Percentiles rank a stretch among this genome's conserved stretches.
These are phyloP conservation scores for Blastobotrys elegans DNA, from an alignment of 1,139 yeast species.

Conservation along the genomic window DNA sequence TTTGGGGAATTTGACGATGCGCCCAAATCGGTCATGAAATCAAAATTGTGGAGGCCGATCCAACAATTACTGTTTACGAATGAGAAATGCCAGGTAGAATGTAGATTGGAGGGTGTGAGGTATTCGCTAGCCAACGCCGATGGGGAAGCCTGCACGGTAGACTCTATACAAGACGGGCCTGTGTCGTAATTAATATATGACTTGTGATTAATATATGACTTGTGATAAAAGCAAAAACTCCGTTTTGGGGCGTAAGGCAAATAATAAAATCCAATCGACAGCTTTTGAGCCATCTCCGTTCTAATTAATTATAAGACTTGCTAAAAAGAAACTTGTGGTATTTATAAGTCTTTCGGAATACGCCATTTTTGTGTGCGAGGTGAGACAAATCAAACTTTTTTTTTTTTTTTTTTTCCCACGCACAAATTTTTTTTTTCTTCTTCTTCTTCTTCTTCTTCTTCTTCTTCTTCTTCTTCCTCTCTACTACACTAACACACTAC, in stretches of 20 bases:
- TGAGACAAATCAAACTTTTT: not conserved
- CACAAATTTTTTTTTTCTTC: not conserved
- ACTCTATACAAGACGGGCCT: constrained; percentile 13
- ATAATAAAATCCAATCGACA: too few species aligned
- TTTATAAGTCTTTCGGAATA: not conserved
- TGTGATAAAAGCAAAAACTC: too few species aligned
- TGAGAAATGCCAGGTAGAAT: constrained; percentile 15
- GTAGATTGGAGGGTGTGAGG: not conserved
- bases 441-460: too few species aligned
- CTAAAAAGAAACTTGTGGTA: too few species aligned
- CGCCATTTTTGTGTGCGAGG: too few species aligned
- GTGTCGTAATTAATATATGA: too few species aligned
- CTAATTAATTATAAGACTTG: too few species aligned
- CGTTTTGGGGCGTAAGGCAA: too few species aligned
- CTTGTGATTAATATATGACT: too few species aligned
- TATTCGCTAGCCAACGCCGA: not conserved
- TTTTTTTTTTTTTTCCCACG: not conserved
- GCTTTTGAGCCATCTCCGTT: too few species aligned
- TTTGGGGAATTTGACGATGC: constrained; percentile 20
- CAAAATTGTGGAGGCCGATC: constrained; percentile 21
- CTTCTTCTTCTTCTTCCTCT: too few species aligned
- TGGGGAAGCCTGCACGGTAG: constrained; percentile 13
- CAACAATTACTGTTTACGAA: constrained; percentile 17
- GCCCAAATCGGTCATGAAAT: constrained; percentile 13
- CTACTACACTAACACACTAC: not conserved